Conservation (phyloP, 1,284 basidiomycete genomes). For the Irpex sp. region DNA sequence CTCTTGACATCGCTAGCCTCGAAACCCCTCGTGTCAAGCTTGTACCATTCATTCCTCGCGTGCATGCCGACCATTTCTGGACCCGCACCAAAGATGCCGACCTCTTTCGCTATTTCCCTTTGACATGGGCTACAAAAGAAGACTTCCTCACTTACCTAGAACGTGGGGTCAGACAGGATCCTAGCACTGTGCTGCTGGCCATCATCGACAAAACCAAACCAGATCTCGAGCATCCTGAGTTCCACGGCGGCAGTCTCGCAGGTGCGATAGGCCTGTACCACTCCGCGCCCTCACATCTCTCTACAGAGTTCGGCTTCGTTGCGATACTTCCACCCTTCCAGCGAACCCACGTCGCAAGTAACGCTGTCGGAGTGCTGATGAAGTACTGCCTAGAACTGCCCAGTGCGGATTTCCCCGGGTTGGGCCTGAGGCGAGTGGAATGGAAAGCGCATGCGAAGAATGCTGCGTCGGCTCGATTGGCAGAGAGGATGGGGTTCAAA, state of each 20-base stretch:
- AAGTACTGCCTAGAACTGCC: conserved; percentile 52
- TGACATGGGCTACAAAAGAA: conserved; percentile 21
- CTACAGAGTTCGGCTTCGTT: conserved; percentile 47
- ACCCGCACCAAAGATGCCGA: conserved; percentile 19
- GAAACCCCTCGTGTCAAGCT: conserved; percentile 28
- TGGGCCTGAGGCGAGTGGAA: conserved; percentile 62
- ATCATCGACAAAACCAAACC: conserved; percentile 26
- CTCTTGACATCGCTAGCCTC: conserved; percentile 21
- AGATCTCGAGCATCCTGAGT: conserved; percentile 8
- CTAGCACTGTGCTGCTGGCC: conserved; percentile 18
- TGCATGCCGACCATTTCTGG: conserved; percentile 14
- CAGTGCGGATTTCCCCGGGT: conserved; percentile 31
- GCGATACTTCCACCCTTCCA: conserved; percentile 57
- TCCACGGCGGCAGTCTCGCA: conserved; percentile 27
- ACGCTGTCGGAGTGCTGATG: conserved; percentile 58
- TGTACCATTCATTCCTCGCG: conserved; percentile 27
- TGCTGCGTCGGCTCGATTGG: conserved; percentile 43
- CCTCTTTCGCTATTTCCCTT: conserved; percentile 37
- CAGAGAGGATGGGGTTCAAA: conserved; percentile 58
- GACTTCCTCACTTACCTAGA: conserved; percentile 15
- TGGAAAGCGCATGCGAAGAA: conserved; percentile 60
- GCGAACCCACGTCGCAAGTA: conserved; percentile 58
- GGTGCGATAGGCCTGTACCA: conserved; percentile 42
- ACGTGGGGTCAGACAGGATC: conserved; percentile 12
- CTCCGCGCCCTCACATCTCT: conserved; percentile 34